These are phyloP conservation scores for Termitomyces sp. DNA, from an alignment of 768 basidiomycete species.

Conservation along the genomic window DNA sequence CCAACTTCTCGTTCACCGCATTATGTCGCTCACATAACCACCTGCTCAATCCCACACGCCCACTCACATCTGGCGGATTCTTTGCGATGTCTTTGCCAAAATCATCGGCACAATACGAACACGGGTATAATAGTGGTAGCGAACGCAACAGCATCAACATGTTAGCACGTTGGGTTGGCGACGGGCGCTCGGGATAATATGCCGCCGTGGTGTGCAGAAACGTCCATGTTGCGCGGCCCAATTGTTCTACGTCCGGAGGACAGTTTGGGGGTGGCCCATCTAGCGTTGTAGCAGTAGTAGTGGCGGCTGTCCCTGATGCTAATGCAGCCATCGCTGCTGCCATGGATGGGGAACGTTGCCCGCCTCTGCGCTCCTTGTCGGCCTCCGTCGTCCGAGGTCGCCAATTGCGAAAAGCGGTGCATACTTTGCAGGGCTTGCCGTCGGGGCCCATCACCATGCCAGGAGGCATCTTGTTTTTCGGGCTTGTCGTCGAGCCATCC, in stretches of 20 bases:
- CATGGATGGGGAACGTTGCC: conserved; percentile 15
- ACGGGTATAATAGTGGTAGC: conserved; percentile 85
- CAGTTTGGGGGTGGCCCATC: conserved; percentile 59
- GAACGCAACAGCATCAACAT: conserved; percentile 82
- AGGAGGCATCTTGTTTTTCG: conserved; percentile 49
- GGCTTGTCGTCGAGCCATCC: neutral
- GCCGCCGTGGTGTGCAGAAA: conserved; percentile 95
- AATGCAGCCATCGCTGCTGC: conserved; percentile 26
- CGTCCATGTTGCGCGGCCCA: conserved; percentile 94
- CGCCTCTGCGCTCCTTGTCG: conserved; percentile 18
- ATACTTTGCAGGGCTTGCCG: conserved; percentile 94
- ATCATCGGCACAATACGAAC: conserved; percentile 79
- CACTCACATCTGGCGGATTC: conserved; percentile 77
- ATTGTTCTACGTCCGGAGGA: conserved; percentile 85
- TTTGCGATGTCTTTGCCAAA: conserved; percentile 66
- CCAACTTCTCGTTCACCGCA: conserved; percentile 83
- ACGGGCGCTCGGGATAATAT: conserved; percentile 87
- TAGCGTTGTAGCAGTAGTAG: conserved; percentile 20
- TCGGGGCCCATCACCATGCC: conserved; percentile 90
- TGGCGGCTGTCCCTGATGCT: conserved; percentile 16
- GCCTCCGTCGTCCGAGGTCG: conserved; percentile 38
- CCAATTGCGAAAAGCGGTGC: conserved; percentile 78
- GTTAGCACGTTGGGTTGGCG: conserved; percentile 68
- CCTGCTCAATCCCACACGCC: conserved; percentile 59
- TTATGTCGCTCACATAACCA: conserved; percentile 96